phyloP scores from a whole-genome alignment of 2,329 filamentous ascomycete genomes.

The Aspergillus udagawae region DNA sequence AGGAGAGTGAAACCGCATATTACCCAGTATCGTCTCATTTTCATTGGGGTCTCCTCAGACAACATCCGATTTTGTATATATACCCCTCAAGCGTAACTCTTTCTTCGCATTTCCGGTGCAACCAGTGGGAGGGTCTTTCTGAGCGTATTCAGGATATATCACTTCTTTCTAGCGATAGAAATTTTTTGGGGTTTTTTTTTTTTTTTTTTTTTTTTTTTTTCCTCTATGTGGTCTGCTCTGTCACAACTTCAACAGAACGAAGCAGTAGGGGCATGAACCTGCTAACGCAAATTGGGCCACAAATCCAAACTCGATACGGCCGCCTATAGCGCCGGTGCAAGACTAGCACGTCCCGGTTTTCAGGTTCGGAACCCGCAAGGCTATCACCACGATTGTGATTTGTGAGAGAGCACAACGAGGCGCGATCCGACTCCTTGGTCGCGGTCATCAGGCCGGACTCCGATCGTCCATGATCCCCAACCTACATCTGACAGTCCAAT shows the following conservation, averaged over 20 bases:
- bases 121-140: neutral
- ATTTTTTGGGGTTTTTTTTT: neutral
- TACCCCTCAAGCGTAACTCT: neutral
- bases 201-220: neutral
- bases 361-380: neutral
- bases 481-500: neutral
- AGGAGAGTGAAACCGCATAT: neutral
- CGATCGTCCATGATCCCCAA: neutral
- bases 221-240: neutral
- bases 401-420: neutral
- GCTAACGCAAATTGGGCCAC: neutral
- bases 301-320: neutral
- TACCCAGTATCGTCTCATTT: neutral
- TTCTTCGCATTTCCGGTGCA: neutral
- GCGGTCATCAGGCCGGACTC: neutral
- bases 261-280: neutral
- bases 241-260: neutral
- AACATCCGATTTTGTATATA: neutral
- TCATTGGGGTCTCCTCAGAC: neutral
- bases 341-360: neutral
- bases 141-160: neutral
- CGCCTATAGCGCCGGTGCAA: neutral
- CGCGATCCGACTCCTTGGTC: neutral
- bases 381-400: neutral
- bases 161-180: conserved; percentile 1